Evolutionary conservation across 352 stramenopile species (phyloP), one percentile per base, ranked within the genome.

Genomic region (Globisporangium splendens): DNA sequence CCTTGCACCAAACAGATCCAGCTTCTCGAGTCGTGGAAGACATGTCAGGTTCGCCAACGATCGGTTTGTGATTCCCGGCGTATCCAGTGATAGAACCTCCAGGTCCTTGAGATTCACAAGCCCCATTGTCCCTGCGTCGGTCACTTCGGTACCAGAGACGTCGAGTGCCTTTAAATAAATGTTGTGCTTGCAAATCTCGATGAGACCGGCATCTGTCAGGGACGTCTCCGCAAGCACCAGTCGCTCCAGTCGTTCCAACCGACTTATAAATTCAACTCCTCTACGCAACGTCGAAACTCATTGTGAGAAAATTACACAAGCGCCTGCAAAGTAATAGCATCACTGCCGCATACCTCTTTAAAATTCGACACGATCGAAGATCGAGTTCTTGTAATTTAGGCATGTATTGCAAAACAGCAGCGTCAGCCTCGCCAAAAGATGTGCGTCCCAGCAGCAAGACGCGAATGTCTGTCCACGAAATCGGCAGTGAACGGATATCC

Each of bases 1-100:
- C 83, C 71, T 84, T 62, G 83, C 80, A 49, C 81, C 79, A 62
- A 93, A 93, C 53, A 93, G 63, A 60, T 93, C 82, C 61, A 93
- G 46, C 22, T 67, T 63, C 50, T 83, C 75, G 11, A 93, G 66
- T 18, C 66, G 66, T 8, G 68, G 65, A 31, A 93, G 69, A 47
- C 66, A 74, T 6, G 77, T 78, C 41, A 93, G 38, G 44, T 83
- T 77, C 2, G 63, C 67, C 21, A 93, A 51, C 1, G 79, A 60
- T 56, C 75, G 75, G 60, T 89, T 90, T 20, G 83, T 85, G 54
- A 93, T 81, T 11, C 74, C 73, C 15, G 62, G 49, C 33, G 79
- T 80, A 69, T 93, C 83, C 63, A 91, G 68, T 10, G 69, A 70
- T 59, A 93, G 69, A 35, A 83, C 66, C 24, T 83, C 71, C 39